These are phyloP conservation scores for Macrolepiota albuminosa DNA, from an alignment of 768 basidiomycete species.

Conservation along the genomic window DNA sequence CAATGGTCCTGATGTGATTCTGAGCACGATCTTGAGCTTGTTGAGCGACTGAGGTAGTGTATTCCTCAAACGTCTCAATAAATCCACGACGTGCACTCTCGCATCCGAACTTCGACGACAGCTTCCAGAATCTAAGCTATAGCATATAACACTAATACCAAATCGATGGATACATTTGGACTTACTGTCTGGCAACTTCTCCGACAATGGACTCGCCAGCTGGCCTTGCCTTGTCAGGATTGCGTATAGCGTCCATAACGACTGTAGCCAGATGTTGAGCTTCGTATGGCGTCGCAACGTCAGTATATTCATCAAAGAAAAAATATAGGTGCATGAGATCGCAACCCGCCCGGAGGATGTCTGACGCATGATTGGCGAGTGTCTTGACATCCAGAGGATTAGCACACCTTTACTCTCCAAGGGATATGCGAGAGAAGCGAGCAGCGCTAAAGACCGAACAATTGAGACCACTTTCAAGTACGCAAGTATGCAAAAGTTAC, in stretches of 20 bases:
- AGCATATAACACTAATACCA: not conserved
- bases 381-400: not conserved
- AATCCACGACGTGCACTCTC: not conserved
- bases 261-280: not conserved
- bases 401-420: slow-evolving; percentile 25
- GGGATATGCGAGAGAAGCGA: slow-evolving; percentile 36
- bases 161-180: not conserved
- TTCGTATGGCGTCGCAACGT: not conserved
- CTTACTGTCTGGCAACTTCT: not conserved
- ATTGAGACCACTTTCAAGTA: not conserved
- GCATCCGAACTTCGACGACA: not conserved
- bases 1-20: not conserved
- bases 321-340: not conserved
- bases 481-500: slow-evolving; percentile 19
- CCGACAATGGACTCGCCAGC: not conserved
- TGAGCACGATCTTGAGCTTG: not conserved
- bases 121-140: not conserved
- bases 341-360: not conserved
- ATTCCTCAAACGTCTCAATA: not conserved
- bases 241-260: not conserved
- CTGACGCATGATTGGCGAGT: no score
- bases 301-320: not conserved
- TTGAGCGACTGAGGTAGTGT: not conserved
- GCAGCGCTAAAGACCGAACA: slow-evolving; percentile 22
- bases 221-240: not conserved